phyloP scores from a whole-genome alignment of 2,329 filamentous ascomycete species.

The Aspergillus costaricaensis region DNA sequence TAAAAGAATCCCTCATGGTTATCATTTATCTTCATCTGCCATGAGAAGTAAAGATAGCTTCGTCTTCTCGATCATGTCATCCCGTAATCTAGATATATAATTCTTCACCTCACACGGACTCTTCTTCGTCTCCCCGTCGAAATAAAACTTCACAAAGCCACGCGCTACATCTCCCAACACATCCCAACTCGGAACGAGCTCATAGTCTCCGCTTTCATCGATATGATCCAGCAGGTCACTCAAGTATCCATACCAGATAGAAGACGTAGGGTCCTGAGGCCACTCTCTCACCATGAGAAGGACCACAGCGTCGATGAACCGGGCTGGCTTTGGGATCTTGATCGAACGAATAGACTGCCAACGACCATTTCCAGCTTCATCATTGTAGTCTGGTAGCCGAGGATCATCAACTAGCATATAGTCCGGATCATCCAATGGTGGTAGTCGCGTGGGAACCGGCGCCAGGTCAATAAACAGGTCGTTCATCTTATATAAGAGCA shows the following conservation, averaged over 20 bases:
- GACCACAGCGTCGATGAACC: not conserved
- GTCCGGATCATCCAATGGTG: not conserved
- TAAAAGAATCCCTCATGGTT: too few relatives aligned
- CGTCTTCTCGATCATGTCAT: not conserved
- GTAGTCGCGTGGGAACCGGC: not conserved
- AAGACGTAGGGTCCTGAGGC: not conserved
- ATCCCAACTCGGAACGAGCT: too few relatives aligned
- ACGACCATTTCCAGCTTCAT: not conserved
- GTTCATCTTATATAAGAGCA: too few relatives aligned
- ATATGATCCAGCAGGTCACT: too few relatives aligned
- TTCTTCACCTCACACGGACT: too few relatives aligned
- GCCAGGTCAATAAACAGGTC: too few relatives aligned
- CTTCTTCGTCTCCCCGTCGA: too few relatives aligned
- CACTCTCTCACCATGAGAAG: not conserved
- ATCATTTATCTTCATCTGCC: too few relatives aligned
- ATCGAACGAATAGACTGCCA: not conserved
- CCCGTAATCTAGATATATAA: not conserved
- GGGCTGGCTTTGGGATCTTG: not conserved
- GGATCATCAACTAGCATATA: not conserved
- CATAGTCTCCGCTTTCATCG: too few relatives aligned
- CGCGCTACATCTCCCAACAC: too few relatives aligned
- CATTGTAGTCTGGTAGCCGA: not conserved
- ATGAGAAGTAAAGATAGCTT: too few relatives aligned
- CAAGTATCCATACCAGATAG: not conserved
- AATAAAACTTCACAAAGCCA: too few relatives aligned